These are phyloP conservation scores for Avena sativa DNA, from an alignment of 176 grass and related monocot genomes.

Conservation along the genomic window DNA sequence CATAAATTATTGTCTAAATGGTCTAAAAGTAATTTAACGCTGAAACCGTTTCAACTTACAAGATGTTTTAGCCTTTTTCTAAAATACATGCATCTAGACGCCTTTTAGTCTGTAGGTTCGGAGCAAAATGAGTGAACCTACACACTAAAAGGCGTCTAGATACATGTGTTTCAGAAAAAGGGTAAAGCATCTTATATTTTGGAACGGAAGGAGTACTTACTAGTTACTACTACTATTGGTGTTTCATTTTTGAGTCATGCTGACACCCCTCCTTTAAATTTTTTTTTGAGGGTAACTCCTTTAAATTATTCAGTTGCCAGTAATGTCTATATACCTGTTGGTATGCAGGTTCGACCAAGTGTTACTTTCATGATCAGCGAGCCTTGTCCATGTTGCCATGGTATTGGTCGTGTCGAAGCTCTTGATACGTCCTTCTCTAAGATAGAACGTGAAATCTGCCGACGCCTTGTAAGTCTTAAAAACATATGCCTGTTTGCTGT, in stretches of 20 bases:
- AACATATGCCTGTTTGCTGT: slow-evolving; percentile 18
- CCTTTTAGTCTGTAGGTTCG: too few species aligned
- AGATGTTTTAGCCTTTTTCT: too few species aligned
- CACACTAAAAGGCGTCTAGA: too few species aligned
- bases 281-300: background rate
- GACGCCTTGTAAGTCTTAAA: slow-evolving; percentile 69
- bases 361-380: slow-evolving; percentile 98
- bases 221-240: background rate
- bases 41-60: too few species aligned
- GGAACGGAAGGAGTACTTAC: background rate
- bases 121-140: too few species aligned
- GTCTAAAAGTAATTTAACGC: background rate
- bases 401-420: slow-evolving; percentile 83
- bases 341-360: slow-evolving; percentile 88
- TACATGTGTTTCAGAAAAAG: too few species aligned
- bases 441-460: slow-evolving; percentile 87
- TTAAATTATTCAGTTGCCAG: slow-evolving; percentile 24
- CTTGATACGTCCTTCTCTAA: slow-evolving; percentile 91
- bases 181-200: too few species aligned
- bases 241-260: slow-evolving; percentile 10
- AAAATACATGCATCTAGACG: too few species aligned
- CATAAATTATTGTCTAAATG: background rate
- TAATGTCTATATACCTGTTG: slow-evolving; percentile 35
- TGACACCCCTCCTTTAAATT: slow-evolving; percentile 7
- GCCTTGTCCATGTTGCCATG: slow-evolving; percentile 84